phyloP scores from a whole-genome alignment of 2,329 filamentous ascomycete genomes.

The Trichophyton schoenleinii region DNA sequence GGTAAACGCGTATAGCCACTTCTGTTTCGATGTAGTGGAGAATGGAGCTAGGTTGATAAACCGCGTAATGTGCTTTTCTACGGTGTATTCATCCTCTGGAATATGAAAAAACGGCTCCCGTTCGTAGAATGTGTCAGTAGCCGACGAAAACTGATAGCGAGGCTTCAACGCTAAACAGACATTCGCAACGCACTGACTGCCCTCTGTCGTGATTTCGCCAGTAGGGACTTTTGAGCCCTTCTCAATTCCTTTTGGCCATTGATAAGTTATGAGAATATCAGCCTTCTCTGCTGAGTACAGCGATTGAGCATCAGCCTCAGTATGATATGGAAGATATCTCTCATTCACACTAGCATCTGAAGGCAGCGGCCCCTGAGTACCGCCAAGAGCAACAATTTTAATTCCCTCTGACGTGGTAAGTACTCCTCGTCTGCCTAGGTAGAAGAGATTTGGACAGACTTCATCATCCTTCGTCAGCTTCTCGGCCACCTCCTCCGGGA shows the following conservation, averaged over 20 bases:
- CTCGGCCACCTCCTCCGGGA: conserved; percentile 58
- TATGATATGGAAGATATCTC: conserved; percentile 66
- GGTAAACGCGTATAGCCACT: conserved; percentile 48
- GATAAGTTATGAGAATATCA: conserved; percentile 75
- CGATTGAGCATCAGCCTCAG: conserved; percentile 59
- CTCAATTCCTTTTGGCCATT: conserved; percentile 69
- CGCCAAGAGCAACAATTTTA: conserved; percentile 75
- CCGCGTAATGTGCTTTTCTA: conserved; percentile 56
- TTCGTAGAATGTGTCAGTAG: conserved; percentile 65
- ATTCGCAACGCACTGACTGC: conserved; percentile 60
- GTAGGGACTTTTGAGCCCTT: conserved; percentile 53
- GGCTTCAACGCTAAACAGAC: conserved; percentile 69
- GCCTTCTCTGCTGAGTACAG: conserved; percentile 58
- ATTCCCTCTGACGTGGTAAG: conserved; percentile 85
- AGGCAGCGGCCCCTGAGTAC: conserved; percentile 48
- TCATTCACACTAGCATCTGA: conserved; percentile 37
- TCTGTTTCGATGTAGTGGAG: conserved; percentile 64
- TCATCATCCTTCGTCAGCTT: conserved; percentile 61
- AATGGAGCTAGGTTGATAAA: conserved; percentile 81
- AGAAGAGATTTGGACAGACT: conserved; percentile 83
- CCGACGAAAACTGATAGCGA: conserved; percentile 76
- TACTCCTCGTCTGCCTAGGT: conserved; percentile 71
- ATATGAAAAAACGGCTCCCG: conserved; percentile 80
- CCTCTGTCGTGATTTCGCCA: conserved; percentile 40
- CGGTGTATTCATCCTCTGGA: conserved; percentile 40